phyloP scores from a whole-genome alignment of 129 eudicot species.

The Saposhnikovia divaricata region DNA sequence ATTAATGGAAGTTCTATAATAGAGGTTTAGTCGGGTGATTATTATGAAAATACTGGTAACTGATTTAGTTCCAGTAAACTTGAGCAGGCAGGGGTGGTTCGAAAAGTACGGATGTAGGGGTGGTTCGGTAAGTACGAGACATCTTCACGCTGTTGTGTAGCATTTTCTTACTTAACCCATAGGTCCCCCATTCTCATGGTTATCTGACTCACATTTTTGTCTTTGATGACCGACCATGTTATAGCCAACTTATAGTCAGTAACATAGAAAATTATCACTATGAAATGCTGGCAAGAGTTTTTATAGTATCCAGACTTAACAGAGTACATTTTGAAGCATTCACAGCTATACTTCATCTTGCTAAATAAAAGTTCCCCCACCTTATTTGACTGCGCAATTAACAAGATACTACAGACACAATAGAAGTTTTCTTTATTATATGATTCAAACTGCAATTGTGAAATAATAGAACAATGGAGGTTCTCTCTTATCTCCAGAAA shows the following conservation, averaged over 20 bases:
- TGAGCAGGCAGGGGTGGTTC: constrained; percentile 9
- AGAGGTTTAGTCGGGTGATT: constrained; percentile 1
- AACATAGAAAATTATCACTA: not conserved
- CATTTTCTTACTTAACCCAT: constrained; percentile 10
- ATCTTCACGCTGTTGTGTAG: constrained; percentile 1
- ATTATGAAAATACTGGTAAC: not conserved
- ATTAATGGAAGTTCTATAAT: not conserved
- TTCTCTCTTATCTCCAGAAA: no score
- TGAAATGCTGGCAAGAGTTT: not conserved
- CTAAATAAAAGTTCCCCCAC: not conserved
- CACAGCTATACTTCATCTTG: not conserved
- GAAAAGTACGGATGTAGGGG: constrained; percentile 15
- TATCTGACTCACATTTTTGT: constrained; percentile 20
- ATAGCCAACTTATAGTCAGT: constrained; percentile 7
- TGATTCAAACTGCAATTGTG: not conserved
- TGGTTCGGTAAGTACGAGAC: constrained; percentile 25
- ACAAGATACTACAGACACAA: not conserved
- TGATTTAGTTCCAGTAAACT: not conserved
- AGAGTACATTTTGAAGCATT: not conserved
- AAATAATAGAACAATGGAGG: not conserved
- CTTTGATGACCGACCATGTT: not conserved
- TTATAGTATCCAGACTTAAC: not conserved
- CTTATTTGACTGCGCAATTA: not conserved
- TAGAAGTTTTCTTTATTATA: not conserved
- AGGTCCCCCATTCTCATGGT: constrained; percentile 14